phyloP scores from a whole-genome alignment of 2,329 filamentous ascomycete species.

The Aspergillus fischeri region DNA sequence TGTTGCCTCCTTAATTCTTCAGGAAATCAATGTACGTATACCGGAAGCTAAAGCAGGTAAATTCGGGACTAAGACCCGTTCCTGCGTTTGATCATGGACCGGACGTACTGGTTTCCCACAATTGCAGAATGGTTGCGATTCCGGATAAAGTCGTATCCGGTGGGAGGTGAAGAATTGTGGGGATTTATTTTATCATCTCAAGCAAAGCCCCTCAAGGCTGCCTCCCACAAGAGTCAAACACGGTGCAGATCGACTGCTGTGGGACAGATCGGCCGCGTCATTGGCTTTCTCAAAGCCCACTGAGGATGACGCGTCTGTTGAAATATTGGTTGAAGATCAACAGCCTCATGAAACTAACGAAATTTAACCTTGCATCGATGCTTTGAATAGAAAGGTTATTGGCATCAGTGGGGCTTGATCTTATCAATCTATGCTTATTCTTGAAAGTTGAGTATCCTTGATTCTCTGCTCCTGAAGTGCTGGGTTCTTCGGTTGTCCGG shows the following conservation, averaged over 20 bases:
- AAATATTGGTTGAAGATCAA: background rate
- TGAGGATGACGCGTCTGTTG: background rate
- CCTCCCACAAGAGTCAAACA: background rate
- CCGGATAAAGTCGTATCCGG: background rate
- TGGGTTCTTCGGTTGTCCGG: background rate
- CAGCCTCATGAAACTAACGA: background rate
- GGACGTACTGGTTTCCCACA: background rate
- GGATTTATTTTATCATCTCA: background rate
- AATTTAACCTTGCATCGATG: too few species aligned
- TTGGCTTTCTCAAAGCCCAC: background rate
- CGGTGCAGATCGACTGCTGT: background rate
- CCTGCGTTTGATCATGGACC: background rate
- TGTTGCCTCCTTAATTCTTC: too few species aligned
- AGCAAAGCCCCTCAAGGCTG: background rate
- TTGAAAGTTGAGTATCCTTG: background rate
- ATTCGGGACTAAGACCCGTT: background rate
- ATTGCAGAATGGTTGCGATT: background rate
- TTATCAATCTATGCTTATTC: background rate
- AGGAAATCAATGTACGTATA: background rate
- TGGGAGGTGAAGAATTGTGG: background rate
- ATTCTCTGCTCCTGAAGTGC: background rate
- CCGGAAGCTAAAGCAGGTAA: background rate
- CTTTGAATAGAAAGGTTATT: too few species aligned
- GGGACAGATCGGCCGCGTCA: background rate
- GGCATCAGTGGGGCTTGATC: background rate